Conservation (phyloP, 2,329 filamentous ascomycete species). For the Sporothrix pallida region DNA sequence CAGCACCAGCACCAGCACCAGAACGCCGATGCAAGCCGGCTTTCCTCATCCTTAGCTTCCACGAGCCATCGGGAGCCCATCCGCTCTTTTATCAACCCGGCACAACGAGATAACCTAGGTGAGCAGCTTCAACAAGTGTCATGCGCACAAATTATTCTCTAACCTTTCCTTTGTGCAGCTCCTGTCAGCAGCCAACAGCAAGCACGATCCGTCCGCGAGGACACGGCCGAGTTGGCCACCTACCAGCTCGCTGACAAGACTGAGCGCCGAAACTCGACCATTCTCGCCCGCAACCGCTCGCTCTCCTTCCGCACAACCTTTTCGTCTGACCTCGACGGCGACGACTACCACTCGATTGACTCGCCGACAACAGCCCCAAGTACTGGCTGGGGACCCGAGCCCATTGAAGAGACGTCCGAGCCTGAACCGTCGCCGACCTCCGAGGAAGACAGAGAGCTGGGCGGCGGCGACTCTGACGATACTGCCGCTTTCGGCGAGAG, state of each 20-base stretch:
- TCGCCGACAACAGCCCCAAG: neutral
- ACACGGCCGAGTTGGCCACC: conserved; percentile 84
- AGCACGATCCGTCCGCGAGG: conserved; percentile 79
- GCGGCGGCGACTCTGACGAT: neutral
- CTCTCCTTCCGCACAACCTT: conserved; percentile 43
- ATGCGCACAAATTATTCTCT: neutral
- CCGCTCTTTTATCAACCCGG: conserved; percentile 73
- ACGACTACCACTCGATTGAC: conserved; percentile 32
- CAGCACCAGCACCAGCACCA: conserved; percentile 37
- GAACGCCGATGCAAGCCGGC: conserved; percentile 32
- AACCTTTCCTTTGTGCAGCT: conserved; percentile 44
- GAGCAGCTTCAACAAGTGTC: conserved; percentile 33
- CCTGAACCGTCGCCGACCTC: conserved; percentile 19
- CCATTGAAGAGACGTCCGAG: conserved; percentile 61
- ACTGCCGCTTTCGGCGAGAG: conserved; percentile 20
- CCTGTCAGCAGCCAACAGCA: conserved; percentile 73
- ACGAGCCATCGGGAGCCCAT: conserved; percentile 66
- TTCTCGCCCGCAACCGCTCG: conserved; percentile 51
- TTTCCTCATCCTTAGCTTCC: conserved; percentile 52
- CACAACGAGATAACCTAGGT: conserved; percentile 66
- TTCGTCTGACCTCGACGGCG: conserved; percentile 42
- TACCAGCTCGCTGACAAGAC: conserved; percentile 74
- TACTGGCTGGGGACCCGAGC: conserved; percentile 49
- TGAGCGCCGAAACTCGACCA: conserved; percentile 52
- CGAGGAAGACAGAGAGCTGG: conserved; percentile 18